phyloP scores from a whole-genome alignment of 2,329 filamentous ascomycete genomes.

The Xylaria digitata region DNA sequence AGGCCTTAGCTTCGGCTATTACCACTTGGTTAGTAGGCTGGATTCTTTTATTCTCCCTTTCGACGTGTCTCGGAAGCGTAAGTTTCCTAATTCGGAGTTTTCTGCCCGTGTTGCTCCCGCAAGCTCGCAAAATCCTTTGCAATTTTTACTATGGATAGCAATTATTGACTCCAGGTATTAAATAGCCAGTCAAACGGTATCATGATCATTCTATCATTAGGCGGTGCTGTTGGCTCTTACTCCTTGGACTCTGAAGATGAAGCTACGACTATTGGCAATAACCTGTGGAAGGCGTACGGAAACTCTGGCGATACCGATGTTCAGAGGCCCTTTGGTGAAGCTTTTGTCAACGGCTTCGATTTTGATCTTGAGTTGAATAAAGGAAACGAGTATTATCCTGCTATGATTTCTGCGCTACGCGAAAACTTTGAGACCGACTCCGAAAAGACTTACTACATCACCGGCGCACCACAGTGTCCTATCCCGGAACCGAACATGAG shows the following conservation, averaged over 20 bases:
- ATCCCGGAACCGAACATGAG: conserved; percentile 59
- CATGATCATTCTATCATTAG: conserved; percentile 59
- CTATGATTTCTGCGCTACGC: conserved; percentile 48
- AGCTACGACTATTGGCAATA: conserved; percentile 56
- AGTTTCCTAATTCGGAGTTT: too few species aligned
- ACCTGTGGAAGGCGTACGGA: conserved; percentile 60
- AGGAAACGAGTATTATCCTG: conserved; percentile 53
- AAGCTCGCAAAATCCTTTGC: too few species aligned
- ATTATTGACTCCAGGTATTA: too few species aligned
- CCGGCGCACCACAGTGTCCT: conserved; percentile 59
- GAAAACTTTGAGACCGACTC: conserved; percentile 51
- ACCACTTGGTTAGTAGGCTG: conserved; percentile 48
- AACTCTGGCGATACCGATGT: conserved; percentile 49
- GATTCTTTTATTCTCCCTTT: too few species aligned
- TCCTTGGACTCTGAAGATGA: conserved; percentile 51
- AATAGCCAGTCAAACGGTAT: conserved; percentile 49
- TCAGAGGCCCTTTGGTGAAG: conserved; percentile 59
- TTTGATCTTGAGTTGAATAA: conserved; percentile 52
- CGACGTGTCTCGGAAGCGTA: too few species aligned
- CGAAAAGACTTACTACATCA: conserved; percentile 57
- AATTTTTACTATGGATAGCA: too few species aligned
- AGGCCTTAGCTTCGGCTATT: conserved; percentile 55
- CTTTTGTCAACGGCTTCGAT: conserved; percentile 52
- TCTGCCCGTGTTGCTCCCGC: too few species aligned
- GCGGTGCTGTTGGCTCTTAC: conserved; percentile 55